Base-by-base conservation (phyloP, 1,284 basidiomycete species). In the Apiotrichum sp. region DNA sequence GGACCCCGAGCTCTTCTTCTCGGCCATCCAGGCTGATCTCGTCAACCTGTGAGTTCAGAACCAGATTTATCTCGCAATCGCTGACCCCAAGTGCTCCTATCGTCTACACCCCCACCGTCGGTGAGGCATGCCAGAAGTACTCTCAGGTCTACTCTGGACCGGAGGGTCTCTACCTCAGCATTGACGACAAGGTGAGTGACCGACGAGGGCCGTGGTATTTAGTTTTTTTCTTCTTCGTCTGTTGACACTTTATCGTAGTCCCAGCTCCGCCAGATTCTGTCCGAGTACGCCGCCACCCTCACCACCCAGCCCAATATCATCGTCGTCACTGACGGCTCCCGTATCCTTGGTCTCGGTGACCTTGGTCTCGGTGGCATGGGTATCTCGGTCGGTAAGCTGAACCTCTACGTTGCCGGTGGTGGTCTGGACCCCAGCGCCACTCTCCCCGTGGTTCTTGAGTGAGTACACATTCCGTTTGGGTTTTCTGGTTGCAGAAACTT, bases 271-370 rank as follows among this genome's bases (percentile, higher is more conserved):
- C 62, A 69, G 29, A 67, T 78, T 59, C 69, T 79, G 39, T 38
- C 62, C n/a, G 62, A 65, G 41, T 70, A 76, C 62, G 66, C 73
- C n/a, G 60, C 68, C n/a, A 65, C 86, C 8, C 83, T 82, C 56
- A 75, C 83, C 54, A 78, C 84, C 52, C 84, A 88, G 44, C 87
- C 88, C 22, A 82, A 88, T 46, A 91, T 92, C 62, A 84, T 85
- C 56, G 89, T 93, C 45, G 88, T 92, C 14, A 91, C 88, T 1
- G 93, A 96, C 76, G 93, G 92, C 78, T 92, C 88, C 14, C 86
- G 93, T 55, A 95, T 97, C 65, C 82, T 97, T 32, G 93, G 93
- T 61, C 79, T 98, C 34, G 93, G 93, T 38, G 93, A 97, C 72
- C 83, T 96, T 22, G 81, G 81, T 16, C 68, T 79, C 42, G 78